phyloP scores from a whole-genome alignment of 2,329 filamentous ascomycete species.

The Pseudopyricularia cyperi region DNA sequence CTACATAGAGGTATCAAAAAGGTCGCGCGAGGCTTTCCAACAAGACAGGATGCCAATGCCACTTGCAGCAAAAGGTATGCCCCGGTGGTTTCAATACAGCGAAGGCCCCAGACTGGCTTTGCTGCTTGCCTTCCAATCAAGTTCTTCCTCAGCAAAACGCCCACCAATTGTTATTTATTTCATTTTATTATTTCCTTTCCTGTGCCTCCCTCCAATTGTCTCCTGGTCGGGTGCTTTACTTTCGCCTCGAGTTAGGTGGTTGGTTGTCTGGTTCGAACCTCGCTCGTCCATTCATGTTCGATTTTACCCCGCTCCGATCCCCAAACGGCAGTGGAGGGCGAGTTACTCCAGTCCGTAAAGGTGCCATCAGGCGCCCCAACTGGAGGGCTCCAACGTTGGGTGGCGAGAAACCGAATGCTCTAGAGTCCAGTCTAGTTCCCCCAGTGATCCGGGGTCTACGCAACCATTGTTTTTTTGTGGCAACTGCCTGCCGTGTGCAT shows the following conservation, averaged over 20 bases:
- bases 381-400: neutral
- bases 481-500: neutral
- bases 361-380: neutral
- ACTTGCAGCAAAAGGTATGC: constrained; percentile 23
- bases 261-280: neutral
- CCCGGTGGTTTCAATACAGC: constrained; percentile 1
- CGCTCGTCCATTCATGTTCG: neutral
- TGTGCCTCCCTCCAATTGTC: too few species aligned
- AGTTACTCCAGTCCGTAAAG: neutral
- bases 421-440: neutral
- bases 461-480: neutral
- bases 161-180: too few species aligned
- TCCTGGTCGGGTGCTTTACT: too few species aligned
- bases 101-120: constrained; percentile 1
- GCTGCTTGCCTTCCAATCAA: neutral
- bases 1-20: neutral
- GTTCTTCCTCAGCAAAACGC: neutral
- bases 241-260: neutral
- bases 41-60: constrained; percentile 19
- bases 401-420: neutral
- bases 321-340: neutral
- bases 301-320: neutral
- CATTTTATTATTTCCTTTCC: too few species aligned
- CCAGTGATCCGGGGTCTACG: neutral
- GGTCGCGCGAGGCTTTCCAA: neutral